Base-by-base conservation (phyloP, 306 rosid genomes). In the Ormosia emarginata region DNA sequence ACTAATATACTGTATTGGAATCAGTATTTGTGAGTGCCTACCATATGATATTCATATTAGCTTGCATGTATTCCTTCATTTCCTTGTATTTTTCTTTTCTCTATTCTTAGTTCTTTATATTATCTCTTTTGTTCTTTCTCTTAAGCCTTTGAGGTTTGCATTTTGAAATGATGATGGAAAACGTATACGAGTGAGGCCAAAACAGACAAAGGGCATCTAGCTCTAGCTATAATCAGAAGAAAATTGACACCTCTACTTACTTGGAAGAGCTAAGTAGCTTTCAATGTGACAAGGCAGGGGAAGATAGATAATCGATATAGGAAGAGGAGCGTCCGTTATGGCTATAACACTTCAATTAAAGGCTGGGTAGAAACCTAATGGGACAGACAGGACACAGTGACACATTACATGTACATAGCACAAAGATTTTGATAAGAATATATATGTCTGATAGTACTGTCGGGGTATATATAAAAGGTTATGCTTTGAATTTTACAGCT, bases 141-240 rank as follows among this genome's bases (percentile, higher is more conserved):
- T 18, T 4, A 15, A 29, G 40, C 7, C 11, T 66, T 59, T 59
- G 71, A 78, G 67, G 62, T 4, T 39, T 65, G 6, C 41, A 57
- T 36, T 74, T 82, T 71, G 80, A 80, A 86, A 83, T 36, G 53
- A 33, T 11, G 79, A 32, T 73, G 40, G 64, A 66, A 84, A 66
- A 61, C 15, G 33, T 47, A 65, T 39, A 61, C 13, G 33, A 55
- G 43, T 37, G 53, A 75, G 59, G 85, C 81, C 81, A 80, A 83
- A 82, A 61, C 9, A 83, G 86, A 86, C 82, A 71, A 57, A 80
- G 81, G 83, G 89, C 71, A 83, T 70, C 85, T 69, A 69, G 69
- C 57, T 70, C 83, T 69, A 75, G 64, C 68, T 65, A 69, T 36
- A 61, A 69, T 63, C 58, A 68, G 67, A 74, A 17, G 39, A 65